Evolutionary conservation across 73 alveolate species (phyloP), one percentile per base, ranked within the genome.

Genomic region (Paramecium tetraurelia): DNA sequence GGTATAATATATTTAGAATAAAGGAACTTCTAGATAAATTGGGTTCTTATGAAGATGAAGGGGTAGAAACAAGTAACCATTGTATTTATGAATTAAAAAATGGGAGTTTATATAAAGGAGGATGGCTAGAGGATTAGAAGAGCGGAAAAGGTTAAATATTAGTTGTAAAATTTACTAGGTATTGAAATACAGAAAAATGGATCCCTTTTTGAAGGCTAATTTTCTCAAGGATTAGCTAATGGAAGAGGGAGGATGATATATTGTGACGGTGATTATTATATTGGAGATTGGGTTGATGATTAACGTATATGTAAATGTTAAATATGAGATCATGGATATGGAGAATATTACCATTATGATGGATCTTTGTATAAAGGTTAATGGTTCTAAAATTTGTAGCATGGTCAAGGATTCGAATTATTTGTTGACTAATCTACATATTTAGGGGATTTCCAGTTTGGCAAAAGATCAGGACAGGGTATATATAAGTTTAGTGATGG

Each of bases 391-490:
- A 44, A 75, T 75, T 40, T 75, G 16, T 21, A 75, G 14, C 59
- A 75, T 40, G 87, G 87, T 33, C 3, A 33, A 31, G 87, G 87
- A 36, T 21, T 31, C 18, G 68, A 75, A 20, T 14, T 36, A 27
- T 75, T 75, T 36, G 27, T 33, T 5, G 93, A 86, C 41, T 59
- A 76, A 59, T 72, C 87, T 36, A 75, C 27, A 35, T 75, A 33
- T 40, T 6, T 36, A 20, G 87, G 87, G 0, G 12, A 20, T 31
- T 75, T 75, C n/a, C 8, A 75, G 38, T 33, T 14, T 36, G 98
- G 95, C 22, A 86, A 71, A 86, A 88, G 95, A 90, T 92, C 93
- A 41, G 98, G 99, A 38, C 22, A 46, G 38, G 99, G 99, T 4
- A 59, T 57, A 43, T 95, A 92, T 53, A 85, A 76, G 22, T 94